Evolutionary conservation across 129 eudicot species (phyloP), one percentile per base, ranked within the genome.

Genomic region (Saposhnikovia divaricata): DNA sequence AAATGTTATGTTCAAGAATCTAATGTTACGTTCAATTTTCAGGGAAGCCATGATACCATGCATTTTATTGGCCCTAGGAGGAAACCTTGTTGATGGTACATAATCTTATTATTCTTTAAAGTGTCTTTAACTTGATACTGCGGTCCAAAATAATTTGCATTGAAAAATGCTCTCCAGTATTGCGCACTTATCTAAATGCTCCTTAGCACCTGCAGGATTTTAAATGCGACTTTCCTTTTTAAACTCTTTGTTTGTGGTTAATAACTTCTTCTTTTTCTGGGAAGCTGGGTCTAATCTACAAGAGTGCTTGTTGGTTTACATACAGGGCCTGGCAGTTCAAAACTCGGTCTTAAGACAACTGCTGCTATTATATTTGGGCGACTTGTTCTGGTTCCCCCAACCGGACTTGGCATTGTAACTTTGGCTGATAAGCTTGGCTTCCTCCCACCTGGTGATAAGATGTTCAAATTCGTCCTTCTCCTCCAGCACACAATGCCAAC

Each of bases 1-100:
- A 45, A 45, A 68, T 14, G 14, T 31, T 13, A 27, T 70, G 51
- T 75, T 53, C 59, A 14, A 27, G 50, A 46, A 46, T 75, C 25
- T 75, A 11, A 65, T 13, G 13, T 31, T 9, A 21, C 61, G 51
- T 75, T 53, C 69, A 14, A 27, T 82, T 79, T 59, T 77, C 88
- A 95, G 98, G 92, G 98, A 92, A 69, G 98, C 98, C 68, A 95
- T 95, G 98, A 95, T 95, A 59, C 98, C 98, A 43, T 95, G 97
- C 88, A 95, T 95, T 84, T 82, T 95, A 84, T 83, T 95, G 87
- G 98, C 98, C 21, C 53, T 95, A 83, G 98, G 98, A 50, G 98
- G 98, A 79, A 95, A 95, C 85, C 90, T 95, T n/a, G 84, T 93
- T 13, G 97, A 95, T 77, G 98, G 98, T 95, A 87, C 90, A 93